Conservation (phyloP, 306 rosid genomes). For the Macrotyloma uniflorum region DNA sequence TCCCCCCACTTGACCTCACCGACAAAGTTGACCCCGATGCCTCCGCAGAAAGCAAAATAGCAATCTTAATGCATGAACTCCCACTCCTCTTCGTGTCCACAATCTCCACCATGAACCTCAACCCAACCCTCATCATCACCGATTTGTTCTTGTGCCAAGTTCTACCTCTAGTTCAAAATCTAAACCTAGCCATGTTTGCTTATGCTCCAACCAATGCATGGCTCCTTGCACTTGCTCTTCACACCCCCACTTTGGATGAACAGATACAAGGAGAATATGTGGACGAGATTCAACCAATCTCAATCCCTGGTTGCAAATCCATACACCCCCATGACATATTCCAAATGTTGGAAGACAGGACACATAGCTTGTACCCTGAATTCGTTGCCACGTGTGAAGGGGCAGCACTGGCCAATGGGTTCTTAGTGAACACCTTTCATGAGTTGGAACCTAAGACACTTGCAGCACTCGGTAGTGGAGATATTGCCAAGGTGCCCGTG, state of each 20-base stretch:
- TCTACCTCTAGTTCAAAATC: background rate
- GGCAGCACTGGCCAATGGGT: background rate
- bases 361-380: background rate
- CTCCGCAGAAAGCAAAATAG: background rate
- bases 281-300: background rate
- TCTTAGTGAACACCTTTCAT: slow-evolving; percentile 16
- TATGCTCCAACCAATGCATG: background rate
- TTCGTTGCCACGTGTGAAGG: background rate
- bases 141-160: background rate
- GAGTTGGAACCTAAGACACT: slow-evolving; percentile 23
- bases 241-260: background rate
- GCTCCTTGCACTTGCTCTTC: background rate
- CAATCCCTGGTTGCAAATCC: slow-evolving; percentile 26
- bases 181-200: background rate
- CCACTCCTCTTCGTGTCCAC: background rate
- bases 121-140: slow-evolving; percentile 1
- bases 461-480: slow-evolving; percentile 1
- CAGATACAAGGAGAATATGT: background rate
- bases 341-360: background rate
- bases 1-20: slow-evolving; percentile 5
- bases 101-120: background rate
- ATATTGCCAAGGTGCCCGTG: background rate
- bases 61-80: background rate
- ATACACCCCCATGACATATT: background rate
- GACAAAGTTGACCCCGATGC: background rate